A percentile compares a stretch with the other conserved stretches of the same genome.
phyloP scores from a whole-genome alignment of 768 basidiomycete genomes.

The Psilocybe cyanescens region DNA sequence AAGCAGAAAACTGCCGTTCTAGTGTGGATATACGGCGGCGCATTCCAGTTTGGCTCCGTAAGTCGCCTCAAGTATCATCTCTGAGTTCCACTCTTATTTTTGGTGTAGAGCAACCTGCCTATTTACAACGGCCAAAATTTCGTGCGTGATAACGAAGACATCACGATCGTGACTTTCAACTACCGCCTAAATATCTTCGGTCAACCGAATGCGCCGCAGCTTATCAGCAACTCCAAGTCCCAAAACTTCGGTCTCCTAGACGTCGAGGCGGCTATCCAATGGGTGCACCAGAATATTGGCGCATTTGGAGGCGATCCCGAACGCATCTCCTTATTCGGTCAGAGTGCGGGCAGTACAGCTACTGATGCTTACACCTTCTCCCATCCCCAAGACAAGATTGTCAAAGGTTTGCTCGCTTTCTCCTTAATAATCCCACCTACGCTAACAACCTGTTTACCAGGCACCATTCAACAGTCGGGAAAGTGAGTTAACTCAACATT shows the following conservation, averaged over 20 bases:
- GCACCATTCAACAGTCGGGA: constrained; percentile 40
- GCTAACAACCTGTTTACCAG: constrained; percentile 12
- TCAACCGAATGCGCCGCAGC: constrained; percentile 42
- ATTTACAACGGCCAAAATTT: constrained; percentile 33
- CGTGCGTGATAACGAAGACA: constrained; percentile 36
- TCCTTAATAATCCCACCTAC: constrained; percentile 1
- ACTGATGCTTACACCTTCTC: constrained; percentile 38
- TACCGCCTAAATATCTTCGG: constrained; percentile 45
- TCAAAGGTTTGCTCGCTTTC: constrained; percentile 24
- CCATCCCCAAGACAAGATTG: constrained; percentile 35
- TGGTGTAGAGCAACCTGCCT: constrained; percentile 29
- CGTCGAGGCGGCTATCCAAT: constrained; percentile 44
- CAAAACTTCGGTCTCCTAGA: constrained; percentile 46
- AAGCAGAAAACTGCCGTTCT: constrained; percentile 40
- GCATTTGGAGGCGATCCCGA: constrained; percentile 45
- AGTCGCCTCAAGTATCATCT: constrained; percentile 9
- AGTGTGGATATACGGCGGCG: constrained; percentile 42
- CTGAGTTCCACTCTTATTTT: not conserved
- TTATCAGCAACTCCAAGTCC: constrained; percentile 21
- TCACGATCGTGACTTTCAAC: constrained; percentile 40
- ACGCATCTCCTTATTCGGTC: constrained; percentile 39
- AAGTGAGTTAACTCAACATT: constrained; percentile 24
- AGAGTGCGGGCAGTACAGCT: constrained; percentile 39
- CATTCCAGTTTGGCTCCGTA: constrained; percentile 39
- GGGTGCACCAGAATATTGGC: constrained; percentile 53